Conservation (phyloP, 1,139 yeast species). For the Entelexis paramagnoliae region DNA sequence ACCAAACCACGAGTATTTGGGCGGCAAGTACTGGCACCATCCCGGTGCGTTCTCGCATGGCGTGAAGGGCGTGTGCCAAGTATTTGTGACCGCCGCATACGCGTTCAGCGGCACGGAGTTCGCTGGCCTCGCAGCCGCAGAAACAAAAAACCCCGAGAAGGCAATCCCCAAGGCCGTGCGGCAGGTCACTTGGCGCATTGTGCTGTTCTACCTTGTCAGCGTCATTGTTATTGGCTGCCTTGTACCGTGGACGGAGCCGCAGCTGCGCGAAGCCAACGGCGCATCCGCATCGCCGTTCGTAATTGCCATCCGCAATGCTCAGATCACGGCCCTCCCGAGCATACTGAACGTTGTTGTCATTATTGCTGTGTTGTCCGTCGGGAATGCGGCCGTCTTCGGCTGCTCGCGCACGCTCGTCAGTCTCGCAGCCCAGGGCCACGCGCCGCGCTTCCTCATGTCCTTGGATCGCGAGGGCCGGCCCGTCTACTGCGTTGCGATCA, state of each 20-base stretch:
- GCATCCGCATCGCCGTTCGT: conserved; percentile 65
- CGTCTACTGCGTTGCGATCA: conserved; percentile 49
- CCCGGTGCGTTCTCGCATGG: conserved; percentile 58
- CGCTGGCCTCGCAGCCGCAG: conserved; percentile 66
- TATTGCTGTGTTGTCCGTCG: conserved; percentile 56
- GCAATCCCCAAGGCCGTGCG: conserved; percentile 62
- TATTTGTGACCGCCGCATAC: conserved; percentile 78
- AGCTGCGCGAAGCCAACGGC: conserved; percentile 40
- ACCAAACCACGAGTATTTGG: conserved; percentile 44
- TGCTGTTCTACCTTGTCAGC: conserved; percentile 53
- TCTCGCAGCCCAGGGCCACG: conserved; percentile 67
- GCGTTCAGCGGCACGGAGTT: conserved; percentile 69
- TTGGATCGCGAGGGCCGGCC: conserved; percentile 71
- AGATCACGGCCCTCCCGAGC: conserved; percentile 52
- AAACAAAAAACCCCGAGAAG: conserved; percentile 55
- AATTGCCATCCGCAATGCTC: conserved; percentile 49
- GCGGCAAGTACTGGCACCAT: conserved; percentile 50
- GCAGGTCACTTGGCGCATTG: conserved; percentile 60
- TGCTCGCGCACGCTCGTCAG: conserved; percentile 74
- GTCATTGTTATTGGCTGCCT: conserved; percentile 50
- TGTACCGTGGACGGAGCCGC: conserved; percentile 50
- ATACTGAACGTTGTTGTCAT: conserved; percentile 63
- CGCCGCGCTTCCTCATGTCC: conserved; percentile 62
- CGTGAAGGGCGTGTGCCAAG: conserved; percentile 71
- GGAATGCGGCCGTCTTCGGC: conserved; percentile 66